Conservation (phyloP, 2,329 filamentous ascomycete genomes). For the Penicillium expansum region DNA sequence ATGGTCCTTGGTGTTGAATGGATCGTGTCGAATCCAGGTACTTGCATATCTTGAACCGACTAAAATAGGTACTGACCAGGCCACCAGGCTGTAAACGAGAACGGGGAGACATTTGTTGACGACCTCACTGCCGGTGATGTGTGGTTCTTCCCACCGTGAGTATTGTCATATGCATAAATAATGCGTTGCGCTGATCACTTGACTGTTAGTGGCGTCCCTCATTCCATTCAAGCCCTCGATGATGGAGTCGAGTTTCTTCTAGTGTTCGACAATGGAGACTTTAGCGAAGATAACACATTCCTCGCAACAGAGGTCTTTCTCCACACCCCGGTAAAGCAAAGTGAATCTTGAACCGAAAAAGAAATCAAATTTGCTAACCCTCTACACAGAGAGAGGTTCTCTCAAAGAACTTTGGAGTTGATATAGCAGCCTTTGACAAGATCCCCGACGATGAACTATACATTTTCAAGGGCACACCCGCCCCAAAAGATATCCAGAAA, state of each 20-base stretch:
- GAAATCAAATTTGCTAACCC: neutral
- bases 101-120: slow-evolving; percentile 74
- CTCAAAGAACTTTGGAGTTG: slow-evolving; percentile 54
- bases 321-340: slow-evolving; percentile 31
- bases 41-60: neutral
- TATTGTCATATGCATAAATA: neutral
- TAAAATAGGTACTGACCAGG: neutral
- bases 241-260: slow-evolving; percentile 66
- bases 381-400: slow-evolving; percentile 46
- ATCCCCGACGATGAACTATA: slow-evolving; percentile 68
- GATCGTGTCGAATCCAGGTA: slow-evolving; percentile 39
- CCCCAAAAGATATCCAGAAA: slow-evolving; percentile 62
- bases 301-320: slow-evolving; percentile 63
- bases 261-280: slow-evolving; percentile 59
- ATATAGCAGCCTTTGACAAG: slow-evolving; percentile 55
- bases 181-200: neutral
- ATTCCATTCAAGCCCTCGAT: slow-evolving; percentile 70
- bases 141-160: slow-evolving; percentile 71
- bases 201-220: slow-evolving; percentile 59
- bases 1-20: slow-evolving; percentile 42
- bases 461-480: slow-evolving; percentile 68
- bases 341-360: neutral
- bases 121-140: slow-evolving; percentile 73
- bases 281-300: slow-evolving; percentile 72
- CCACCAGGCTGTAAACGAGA: slow-evolving; percentile 39